phyloP scores from a whole-genome alignment of 768 basidiomycete genomes.

The Serendipita indica region DNA sequence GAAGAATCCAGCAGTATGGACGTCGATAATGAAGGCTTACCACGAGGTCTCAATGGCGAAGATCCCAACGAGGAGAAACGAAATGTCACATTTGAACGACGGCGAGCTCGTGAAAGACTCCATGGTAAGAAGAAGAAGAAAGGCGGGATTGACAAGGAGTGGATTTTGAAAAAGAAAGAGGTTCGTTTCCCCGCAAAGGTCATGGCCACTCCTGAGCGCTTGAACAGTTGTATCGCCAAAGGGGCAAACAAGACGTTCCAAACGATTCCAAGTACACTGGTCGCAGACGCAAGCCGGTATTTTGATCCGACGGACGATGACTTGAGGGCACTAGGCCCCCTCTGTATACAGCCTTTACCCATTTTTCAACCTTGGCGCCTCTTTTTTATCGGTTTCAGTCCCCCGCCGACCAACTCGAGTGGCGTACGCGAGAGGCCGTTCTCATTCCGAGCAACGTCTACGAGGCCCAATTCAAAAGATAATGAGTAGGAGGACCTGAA shows the following conservation, averaged over 20 bases:
- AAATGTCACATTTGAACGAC: constrained; percentile 57
- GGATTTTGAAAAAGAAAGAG: constrained; percentile 97
- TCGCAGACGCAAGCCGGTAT: constrained; percentile 66
- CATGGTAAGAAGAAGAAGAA: constrained; percentile 54
- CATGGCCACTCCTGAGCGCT: constrained; percentile 2
- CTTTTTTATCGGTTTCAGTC: too few species aligned
- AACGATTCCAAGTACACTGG: constrained; percentile 81
- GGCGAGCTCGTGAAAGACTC: constrained; percentile 50
- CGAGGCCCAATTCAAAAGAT: too few species aligned
- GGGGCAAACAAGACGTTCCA: constrained; percentile 76
- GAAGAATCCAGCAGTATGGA: constrained; percentile 29
- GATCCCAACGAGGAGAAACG: constrained; percentile 35
- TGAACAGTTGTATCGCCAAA: constrained; percentile 58
- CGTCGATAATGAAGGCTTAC: constrained; percentile 37
- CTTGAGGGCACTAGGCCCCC: too few species aligned
- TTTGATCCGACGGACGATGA: constrained; percentile 35
- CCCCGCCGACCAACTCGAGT: too few species aligned
- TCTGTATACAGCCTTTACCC: too few species aligned
- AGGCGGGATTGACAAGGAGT: constrained; percentile 56
- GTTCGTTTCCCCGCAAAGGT: constrained; percentile 25
- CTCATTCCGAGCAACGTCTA: too few species aligned
- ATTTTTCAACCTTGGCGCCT: too few species aligned
- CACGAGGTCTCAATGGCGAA: constrained; percentile 61
- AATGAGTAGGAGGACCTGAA: too few species aligned
- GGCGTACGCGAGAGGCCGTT: too few species aligned